These are phyloP conservation scores for Neurospora sublineolata DNA, from an alignment of 495 filamentous ascomycete species.

Conservation along the genomic window DNA sequence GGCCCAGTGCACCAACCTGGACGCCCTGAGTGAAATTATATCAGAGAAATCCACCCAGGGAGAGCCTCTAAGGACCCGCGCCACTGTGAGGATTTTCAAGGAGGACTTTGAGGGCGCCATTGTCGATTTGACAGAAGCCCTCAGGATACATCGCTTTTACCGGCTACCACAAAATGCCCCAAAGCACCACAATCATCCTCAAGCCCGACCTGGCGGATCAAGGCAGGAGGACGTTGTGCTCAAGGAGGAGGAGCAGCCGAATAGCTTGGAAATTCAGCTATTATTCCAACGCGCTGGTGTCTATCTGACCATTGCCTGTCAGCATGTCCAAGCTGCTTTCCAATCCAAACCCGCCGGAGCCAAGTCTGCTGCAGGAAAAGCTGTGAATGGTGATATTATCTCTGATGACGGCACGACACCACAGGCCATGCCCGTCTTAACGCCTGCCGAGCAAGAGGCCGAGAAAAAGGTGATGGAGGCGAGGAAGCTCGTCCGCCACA, in stretches of 20 bases:
- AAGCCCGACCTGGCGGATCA: conserved; percentile 11
- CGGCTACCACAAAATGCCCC: conserved; percentile 30
- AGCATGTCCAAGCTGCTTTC: conserved; percentile 33
- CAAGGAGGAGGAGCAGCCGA: conserved; percentile 59
- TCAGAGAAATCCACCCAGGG: conserved; percentile 47
- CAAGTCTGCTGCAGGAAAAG: background rate
- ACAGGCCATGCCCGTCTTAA: background rate
- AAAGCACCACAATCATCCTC: conserved; percentile 16
- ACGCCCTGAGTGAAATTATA: conserved; percentile 55
- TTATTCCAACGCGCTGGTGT: conserved; percentile 68
- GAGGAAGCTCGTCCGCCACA: conserved; percentile 51
- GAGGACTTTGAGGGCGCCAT: conserved; percentile 58
- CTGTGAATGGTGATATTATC: background rate
- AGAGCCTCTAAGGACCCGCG: conserved; percentile 57
- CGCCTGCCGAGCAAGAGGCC: conserved; percentile 28
- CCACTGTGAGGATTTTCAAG: conserved; percentile 63
- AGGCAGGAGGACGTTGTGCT: conserved; percentile 44
- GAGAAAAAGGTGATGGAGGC: conserved; percentile 41
- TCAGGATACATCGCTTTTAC: conserved; percentile 46
- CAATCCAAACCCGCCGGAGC: background rate
- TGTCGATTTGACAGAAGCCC: conserved; percentile 52
- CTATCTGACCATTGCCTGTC: conserved; percentile 58
- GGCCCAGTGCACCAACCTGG: conserved; percentile 57
- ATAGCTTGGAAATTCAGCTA: conserved; percentile 59
- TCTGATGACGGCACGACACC: background rate